Percentiles rank a stretch among this genome's conserved stretches.
Evolutionary conservation across 2,329 filamentous ascomycete species (phyloP).

Genomic region (Ascochyta koolunga): DNA sequence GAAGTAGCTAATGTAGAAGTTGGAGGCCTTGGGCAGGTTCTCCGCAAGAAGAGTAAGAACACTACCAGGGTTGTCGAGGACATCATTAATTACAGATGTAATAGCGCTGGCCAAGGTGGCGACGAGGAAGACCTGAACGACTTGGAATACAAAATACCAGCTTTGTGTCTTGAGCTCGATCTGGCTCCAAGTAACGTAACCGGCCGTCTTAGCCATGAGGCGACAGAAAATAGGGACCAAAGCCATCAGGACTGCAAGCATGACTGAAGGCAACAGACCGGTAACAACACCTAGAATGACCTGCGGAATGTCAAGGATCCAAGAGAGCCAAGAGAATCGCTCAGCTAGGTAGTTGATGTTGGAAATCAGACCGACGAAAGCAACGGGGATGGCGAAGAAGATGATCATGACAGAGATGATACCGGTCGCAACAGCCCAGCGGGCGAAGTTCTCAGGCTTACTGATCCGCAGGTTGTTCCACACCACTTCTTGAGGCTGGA

Average conservation of each 20-base stretch:
- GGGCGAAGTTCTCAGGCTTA: conserved; percentile 36
- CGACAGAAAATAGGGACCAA: conserved; percentile 53
- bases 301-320: conserved; percentile 50
- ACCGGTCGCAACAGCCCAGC: conserved; percentile 44
- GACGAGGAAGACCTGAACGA: conserved; percentile 93
- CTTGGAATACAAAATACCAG: conserved; percentile 88
- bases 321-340: conserved; percentile 48
- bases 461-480: conserved; percentile 54
- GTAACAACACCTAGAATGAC: conserved; percentile 54
- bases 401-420: conserved; percentile 52
- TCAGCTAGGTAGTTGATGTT: conserved; percentile 53
- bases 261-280: conserved; percentile 51
- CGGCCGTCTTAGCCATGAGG: conserved; percentile 46
- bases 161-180: conserved; percentile 80
- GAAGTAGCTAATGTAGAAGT: conserved; percentile 96
- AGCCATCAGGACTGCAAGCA: conserved; percentile 53
- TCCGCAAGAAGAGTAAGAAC: conserved; percentile 70
- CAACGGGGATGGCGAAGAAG: conserved; percentile 55
- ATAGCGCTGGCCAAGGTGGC: conserved; percentile 83
- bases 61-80: conserved; percentile 66
- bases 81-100: conserved; percentile 60
- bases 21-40: conserved; percentile 83
- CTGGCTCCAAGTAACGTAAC: conserved; percentile 51
- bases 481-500: conserved; percentile 54
- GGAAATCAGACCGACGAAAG: conserved; percentile 52